These are phyloP conservation scores for Laguncularia racemosa DNA, from an alignment of 345 rosid species.

Conservation along the genomic window DNA sequence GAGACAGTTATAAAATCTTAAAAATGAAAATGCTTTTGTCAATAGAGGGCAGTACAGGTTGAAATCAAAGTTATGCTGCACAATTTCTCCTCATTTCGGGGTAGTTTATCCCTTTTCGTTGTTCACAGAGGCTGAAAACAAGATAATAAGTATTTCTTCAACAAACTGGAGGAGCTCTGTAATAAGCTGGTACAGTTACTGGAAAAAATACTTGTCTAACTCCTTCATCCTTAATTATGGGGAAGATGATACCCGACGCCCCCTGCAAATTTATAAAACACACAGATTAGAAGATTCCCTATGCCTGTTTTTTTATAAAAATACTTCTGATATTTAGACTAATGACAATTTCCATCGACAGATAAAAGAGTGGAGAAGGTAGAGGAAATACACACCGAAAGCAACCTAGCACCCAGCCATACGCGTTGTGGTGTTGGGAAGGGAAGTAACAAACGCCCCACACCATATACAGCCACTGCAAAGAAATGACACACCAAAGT, in stretches of 20 bases:
- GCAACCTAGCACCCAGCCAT: conserved; percentile 26
- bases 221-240: conserved; percentile 34
- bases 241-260: conserved; percentile 38
- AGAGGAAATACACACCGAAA: conserved; percentile 9
- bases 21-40: too few species aligned
- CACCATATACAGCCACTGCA: conserved; percentile 18
- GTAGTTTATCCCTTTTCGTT: too few species aligned
- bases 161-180: conserved; percentile 23
- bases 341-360: too few species aligned
- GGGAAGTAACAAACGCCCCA: conserved; percentile 26
- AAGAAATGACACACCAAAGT: conserved; percentile 23
- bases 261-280: conserved; percentile 14
- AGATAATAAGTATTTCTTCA: neutral
- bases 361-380: too few species aligned
- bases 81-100: too few species aligned
- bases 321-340: too few species aligned
- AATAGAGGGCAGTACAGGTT: too few species aligned
- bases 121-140: too few species aligned
- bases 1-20: too few species aligned
- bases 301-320: neutral
- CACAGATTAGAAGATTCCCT: neutral
- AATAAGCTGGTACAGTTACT: conserved; percentile 30
- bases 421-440: conserved; percentile 26
- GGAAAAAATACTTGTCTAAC: conserved; percentile 43
- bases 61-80: too few species aligned